A percentile compares a stretch with the other conserved stretches of the same genome.
Conservation (phyloP, 192 early-diverging fungal species). For the Linnemannia exigua region DNA sequence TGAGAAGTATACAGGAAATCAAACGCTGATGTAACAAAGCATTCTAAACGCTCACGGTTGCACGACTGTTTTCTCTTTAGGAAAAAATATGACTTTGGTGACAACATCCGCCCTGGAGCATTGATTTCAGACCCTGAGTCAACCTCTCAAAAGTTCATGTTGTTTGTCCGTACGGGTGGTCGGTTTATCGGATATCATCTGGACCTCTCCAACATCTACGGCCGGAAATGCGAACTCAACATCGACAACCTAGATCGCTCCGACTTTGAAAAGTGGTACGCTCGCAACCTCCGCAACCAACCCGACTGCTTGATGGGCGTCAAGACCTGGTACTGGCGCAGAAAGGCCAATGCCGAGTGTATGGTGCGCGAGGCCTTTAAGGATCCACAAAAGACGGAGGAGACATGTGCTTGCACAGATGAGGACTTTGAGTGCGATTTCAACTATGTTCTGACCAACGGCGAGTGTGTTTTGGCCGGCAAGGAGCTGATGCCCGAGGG, state of each 20-base stretch:
- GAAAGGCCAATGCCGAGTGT: conserved; percentile 84
- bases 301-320: conserved; percentile 90
- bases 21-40: background rate
- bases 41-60: background rate
- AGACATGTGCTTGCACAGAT: conserved; percentile 80
- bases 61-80: conserved; percentile 8
- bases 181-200: conserved; percentile 70
- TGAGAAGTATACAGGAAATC: background rate
- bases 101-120: conserved; percentile 68
- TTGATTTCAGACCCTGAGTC: conserved; percentile 88
- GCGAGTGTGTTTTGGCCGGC: conserved; percentile 74
- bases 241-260: conserved; percentile 64
- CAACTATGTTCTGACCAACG: conserved; percentile 74
- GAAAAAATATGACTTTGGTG: conserved; percentile 60
- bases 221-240: conserved; percentile 77
- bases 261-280: conserved; percentile 86
- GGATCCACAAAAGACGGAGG: conserved; percentile 67
- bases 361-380: conserved; percentile 74
- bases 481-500: conserved; percentile 68
- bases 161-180: conserved; percentile 52
- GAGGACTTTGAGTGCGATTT: conserved; percentile 97
- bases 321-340: conserved; percentile 76
- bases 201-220: conserved; percentile 74
- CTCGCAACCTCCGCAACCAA: conserved; percentile 63
- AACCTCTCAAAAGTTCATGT: conserved; percentile 78